Percentiles rank a stretch among this genome's conserved stretches.
Conservation (phyloP, 1,284 basidiomycete species). For the Schizopora paradoxa region DNA sequence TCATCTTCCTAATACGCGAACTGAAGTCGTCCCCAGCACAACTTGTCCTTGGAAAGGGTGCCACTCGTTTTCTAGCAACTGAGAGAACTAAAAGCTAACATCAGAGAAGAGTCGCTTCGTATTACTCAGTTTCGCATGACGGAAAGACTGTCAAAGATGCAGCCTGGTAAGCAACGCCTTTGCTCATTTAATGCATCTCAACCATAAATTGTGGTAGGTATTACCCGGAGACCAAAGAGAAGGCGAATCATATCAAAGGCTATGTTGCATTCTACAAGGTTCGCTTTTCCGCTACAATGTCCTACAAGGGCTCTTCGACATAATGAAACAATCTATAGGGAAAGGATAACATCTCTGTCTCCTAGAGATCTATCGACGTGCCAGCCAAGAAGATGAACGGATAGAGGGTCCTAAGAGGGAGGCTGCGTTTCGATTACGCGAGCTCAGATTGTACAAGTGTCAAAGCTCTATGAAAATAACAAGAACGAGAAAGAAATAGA, state of each 20-base stretch:
- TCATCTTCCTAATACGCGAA: not conserved
- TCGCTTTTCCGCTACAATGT: too few relatives aligned
- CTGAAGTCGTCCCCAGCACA: constrained; percentile 32
- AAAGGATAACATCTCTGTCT: too few relatives aligned
- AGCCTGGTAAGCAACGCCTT: constrained; percentile 45
- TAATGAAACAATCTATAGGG: too few relatives aligned
- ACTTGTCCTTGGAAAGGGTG: constrained; percentile 66
- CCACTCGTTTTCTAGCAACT: constrained; percentile 13
- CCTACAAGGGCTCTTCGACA: too few relatives aligned
- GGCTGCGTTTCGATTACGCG: too few relatives aligned
- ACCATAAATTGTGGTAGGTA: constrained; percentile 39
- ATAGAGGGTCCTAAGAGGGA: too few relatives aligned
- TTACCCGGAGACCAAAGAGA: constrained; percentile 48
- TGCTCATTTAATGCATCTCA: not conserved
- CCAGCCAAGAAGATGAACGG: too few relatives aligned
- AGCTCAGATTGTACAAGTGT: too few relatives aligned
- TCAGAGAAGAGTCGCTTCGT: constrained; percentile 46
- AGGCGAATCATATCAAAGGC: constrained; percentile 50
- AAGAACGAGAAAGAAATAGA: too few relatives aligned
- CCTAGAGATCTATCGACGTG: too few relatives aligned
- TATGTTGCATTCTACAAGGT: constrained; percentile 68
- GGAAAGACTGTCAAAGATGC: constrained; percentile 47
- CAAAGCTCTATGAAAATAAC: too few relatives aligned
- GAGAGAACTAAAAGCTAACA: constrained; percentile 3
- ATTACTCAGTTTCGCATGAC: constrained; percentile 49